Evolutionary conservation across 2,329 filamentous ascomycete species (phyloP), one percentile per base, ranked within the genome.

Genomic region (Ophiostoma sp.): DNA sequence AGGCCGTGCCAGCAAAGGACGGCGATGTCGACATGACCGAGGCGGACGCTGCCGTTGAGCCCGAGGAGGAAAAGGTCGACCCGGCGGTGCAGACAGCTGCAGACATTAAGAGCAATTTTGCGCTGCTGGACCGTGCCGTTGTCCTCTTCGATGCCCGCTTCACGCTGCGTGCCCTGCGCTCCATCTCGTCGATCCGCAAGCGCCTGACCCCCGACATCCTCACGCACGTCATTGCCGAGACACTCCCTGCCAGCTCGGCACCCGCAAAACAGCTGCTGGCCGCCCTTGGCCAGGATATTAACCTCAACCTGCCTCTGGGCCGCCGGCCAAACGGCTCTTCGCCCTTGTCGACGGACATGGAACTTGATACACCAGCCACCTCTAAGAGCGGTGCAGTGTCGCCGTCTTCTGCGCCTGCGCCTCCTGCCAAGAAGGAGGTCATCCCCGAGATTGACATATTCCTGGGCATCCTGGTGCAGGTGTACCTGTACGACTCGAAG

Each of bases 61-160:
- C 65, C 70, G 76, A 68, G 35, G 65, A 67, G 65, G 68, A 79
- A 74, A 84, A 87, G 80, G 81, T 89, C 70, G 87, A 90, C 76
- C 87, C 87, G 64, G 82, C 84, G 68, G 82, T 81, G 67, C 86
- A 89, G 78, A 81, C 87, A 73, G 81, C 88, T 13, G 60, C 78
- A 98, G 95, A 97, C 80, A 96, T 99, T 83, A 95, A 94, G 82
- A 90, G 87, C 85, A 97, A 96, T 82, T 97, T 97, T 78, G 87
- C 88, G 68, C 86, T 99, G 74, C 86, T 99, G 77, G 94, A 97
- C 77, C 91, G 93, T 77, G 95, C 94, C 74, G 94, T 99, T 74
- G 86, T 89, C 74, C 88, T 96, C 76, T 99, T 98, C 80, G 95
- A 99, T 81, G 89, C 94, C 72, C 90, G 95, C 83, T 99, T 97